Base-by-base conservation (phyloP, 2,329 filamentous ascomycete genomes). In the Phialophora chinensis region DNA sequence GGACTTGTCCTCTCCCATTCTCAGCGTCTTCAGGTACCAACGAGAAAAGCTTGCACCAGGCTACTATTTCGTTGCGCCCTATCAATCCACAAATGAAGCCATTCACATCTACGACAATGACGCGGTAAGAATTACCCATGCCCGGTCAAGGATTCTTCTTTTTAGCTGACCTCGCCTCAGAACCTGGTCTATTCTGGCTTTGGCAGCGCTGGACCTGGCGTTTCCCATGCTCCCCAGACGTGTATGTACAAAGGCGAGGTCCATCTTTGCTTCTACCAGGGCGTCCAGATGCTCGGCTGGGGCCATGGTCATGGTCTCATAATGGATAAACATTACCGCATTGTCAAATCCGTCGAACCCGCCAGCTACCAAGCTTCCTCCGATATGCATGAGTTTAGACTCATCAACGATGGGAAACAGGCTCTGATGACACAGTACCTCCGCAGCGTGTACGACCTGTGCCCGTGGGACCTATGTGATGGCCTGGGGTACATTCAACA, bases 321-420 rank as follows among this genome's bases (percentile, higher is more conserved):
- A 65, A 80, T 85, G 81, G 80, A 85, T 70, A 78, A 79, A 61
- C 76, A 77, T 53, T 85, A 85, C 71, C 77, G 80, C 49, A 79
- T 82, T 50, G 82, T 84, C 53, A 79, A 79, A 70, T 83, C 81
- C 3, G 78, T 85, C 27, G 75, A 78, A 53, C 74, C 79, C 0
- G 78, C 77, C 25, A 66, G 64, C 55, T 66, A 66, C 49, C 76
- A 77, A 54, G 76, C 78, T n/a, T 65, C 69, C 4, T 68, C 66
- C 71, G 83, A 85, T 71, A 84, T 84, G 82, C 83, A 85, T 71
- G 83, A 85, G 66, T 85, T 85, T 72, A 78, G 75, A 65, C 76
- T 81, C 42, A 79, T 83, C 56, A 78, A 81, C 33, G 77, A 79
- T 59, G 82, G 83, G 52, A 77, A 75, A 50, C 75, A 74, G 8